phyloP scores from a whole-genome alignment of 108 stramenopile species.

The Nitzschia palea region DNA sequence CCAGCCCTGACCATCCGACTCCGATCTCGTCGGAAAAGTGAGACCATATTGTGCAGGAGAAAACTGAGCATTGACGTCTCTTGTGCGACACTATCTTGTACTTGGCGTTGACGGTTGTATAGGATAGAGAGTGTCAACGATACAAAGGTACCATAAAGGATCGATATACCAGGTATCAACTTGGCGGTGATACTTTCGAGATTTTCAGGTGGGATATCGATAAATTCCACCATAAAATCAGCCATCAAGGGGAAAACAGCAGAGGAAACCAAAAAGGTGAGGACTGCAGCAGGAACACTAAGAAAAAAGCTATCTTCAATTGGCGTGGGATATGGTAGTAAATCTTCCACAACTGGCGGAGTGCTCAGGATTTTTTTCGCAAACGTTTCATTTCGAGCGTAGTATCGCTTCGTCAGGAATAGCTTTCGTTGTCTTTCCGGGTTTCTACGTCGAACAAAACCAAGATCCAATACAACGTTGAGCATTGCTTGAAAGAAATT shows the following conservation, averaged over 20 bases:
- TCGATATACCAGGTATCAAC: conserved; percentile 69
- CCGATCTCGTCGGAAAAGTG: conserved; percentile 35
- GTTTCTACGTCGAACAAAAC: neutral
- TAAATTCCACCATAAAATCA: conserved; percentile 24
- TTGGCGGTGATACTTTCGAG: conserved; percentile 40
- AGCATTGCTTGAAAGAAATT: neutral
- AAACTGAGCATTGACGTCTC: conserved; percentile 51
- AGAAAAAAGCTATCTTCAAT: conserved; percentile 33
- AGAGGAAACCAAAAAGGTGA: conserved; percentile 27
- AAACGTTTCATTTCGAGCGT: neutral
- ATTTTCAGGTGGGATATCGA: conserved; percentile 23
- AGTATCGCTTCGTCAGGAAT: neutral
- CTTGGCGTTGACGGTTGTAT: conserved; percentile 53
- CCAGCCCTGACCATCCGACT: conserved; percentile 31
- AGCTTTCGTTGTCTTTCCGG: neutral
- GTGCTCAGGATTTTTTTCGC: neutral
- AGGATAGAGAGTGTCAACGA: conserved; percentile 68
- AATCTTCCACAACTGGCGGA: conserved; percentile 29
- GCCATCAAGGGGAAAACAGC: conserved; percentile 38
- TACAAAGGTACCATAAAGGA: conserved; percentile 76
- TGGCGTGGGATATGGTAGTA: conserved; percentile 16
- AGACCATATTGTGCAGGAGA: conserved; percentile 38
- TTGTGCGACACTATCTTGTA: conserved; percentile 48
- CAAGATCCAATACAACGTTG: neutral
- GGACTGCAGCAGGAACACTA: conserved; percentile 16